phyloP scores from a whole-genome alignment of 352 stramenopile genomes.

The Phytophthora kernoviae region DNA sequence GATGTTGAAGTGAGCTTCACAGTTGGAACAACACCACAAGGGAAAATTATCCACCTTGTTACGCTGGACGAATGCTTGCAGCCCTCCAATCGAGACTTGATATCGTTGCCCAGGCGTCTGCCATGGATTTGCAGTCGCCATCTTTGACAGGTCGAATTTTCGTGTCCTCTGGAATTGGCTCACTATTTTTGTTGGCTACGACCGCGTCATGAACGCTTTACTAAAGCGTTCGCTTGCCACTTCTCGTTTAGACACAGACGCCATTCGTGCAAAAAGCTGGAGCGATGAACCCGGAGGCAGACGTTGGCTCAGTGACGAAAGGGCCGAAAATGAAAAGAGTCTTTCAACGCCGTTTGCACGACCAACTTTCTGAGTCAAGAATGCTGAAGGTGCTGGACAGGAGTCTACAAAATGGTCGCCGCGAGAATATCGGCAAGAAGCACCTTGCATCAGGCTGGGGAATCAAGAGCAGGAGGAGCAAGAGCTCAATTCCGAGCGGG shows the following conservation, averaged over 20 bases:
- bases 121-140: too few relatives aligned
- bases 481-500: conserved; percentile 15
- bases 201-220: neutral
- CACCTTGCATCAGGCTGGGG: neutral
- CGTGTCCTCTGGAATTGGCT: conserved; percentile 5
- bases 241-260: neutral
- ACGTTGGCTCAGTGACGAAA: conserved; percentile 7
- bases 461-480: conserved; percentile 38
- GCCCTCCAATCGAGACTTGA: conserved; percentile 38
- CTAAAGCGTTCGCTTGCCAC: too few relatives aligned
- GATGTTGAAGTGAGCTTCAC: neutral
- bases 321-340: conserved; percentile 16
- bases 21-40: neutral
- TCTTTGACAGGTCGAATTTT: too few relatives aligned
- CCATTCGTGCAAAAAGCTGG: neutral
- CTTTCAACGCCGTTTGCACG: conserved; percentile 63
- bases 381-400: conserved; percentile 72
- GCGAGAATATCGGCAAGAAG: neutral
- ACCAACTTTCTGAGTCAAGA: conserved; percentile 69
- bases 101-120: too few relatives aligned
- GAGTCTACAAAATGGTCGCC: conserved; percentile 30
- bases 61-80: conserved; percentile 45
- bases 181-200: conserved; percentile 17
- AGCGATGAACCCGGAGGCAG: conserved; percentile 38
- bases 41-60: conserved; percentile 39